These are phyloP conservation scores for Didymella pinodella DNA, from an alignment of 2,329 filamentous ascomycete species.

Conservation along the genomic window DNA sequence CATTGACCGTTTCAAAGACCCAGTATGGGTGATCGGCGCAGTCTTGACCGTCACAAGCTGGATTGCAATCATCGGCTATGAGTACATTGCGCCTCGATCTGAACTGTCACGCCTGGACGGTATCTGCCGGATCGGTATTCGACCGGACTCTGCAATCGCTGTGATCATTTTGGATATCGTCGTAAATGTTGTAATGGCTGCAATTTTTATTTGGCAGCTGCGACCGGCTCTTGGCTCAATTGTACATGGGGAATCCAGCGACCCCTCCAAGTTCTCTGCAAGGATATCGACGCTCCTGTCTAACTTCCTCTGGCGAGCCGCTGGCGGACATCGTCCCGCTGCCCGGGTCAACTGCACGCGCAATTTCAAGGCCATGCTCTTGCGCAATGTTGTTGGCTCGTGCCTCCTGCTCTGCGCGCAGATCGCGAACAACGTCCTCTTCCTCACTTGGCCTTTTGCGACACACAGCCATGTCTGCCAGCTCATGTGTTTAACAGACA, in stretches of 20 bases:
- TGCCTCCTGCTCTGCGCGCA: neutral
- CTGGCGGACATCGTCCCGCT: neutral
- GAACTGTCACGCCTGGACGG: neutral
- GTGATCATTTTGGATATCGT: neutral
- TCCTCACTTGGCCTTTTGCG: slow-evolving; percentile 37
- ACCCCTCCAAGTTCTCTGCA: neutral
- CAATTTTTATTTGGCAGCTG: neutral
- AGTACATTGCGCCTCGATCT: neutral
- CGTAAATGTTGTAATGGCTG: neutral
- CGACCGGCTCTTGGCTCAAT: neutral
- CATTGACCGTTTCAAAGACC: neutral
- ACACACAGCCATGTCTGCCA: slow-evolving; percentile 49
- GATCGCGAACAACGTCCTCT: slow-evolving; percentile 21
- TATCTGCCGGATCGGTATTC: neutral
- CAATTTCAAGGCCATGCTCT: neutral
- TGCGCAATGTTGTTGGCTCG: neutral
- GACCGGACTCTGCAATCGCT: neutral
- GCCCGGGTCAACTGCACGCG: neutral
- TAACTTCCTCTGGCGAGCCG: neutral
- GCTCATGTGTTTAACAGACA: slow-evolving; percentile 48
- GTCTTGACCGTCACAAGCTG: neutral
- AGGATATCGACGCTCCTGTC: neutral
- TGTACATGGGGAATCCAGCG: neutral
- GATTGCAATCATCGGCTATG: neutral
- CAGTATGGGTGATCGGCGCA: neutral